A percentile compares a stretch with the other conserved stretches of the same genome.
phyloP scores from a whole-genome alignment of 2,329 filamentous ascomycete genomes.

The Colletotrichum magnum region DNA sequence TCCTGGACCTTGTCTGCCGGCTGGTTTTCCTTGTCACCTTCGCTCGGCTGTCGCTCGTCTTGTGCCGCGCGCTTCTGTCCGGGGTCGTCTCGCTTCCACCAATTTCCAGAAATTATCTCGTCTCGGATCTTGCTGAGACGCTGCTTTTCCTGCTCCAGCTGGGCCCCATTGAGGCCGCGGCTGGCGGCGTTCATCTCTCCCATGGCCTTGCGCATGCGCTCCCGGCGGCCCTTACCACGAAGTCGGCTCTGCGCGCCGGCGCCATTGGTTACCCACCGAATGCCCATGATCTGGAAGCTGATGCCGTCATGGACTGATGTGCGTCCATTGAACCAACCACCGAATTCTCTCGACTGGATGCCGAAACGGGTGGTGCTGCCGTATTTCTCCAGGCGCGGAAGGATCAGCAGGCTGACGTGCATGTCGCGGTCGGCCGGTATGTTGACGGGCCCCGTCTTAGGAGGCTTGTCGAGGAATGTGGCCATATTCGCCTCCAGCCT shows the following conservation, averaged over 20 bases:
- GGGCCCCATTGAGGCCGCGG: conserved; percentile 37
- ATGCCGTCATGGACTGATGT: conserved; percentile 81
- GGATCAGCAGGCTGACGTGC: conserved; percentile 87
- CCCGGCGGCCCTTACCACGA: conserved; percentile 68
- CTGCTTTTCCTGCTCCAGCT: conserved; percentile 36
- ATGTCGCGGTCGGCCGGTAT: conserved; percentile 81
- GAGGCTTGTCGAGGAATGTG: conserved; percentile 66
- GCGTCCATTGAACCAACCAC: conserved; percentile 62
- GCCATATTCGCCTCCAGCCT: conserved; percentile 52
- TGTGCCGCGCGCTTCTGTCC: conserved; percentile 46
- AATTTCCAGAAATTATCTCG: conserved; percentile 51
- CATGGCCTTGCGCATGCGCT: conserved; percentile 71
- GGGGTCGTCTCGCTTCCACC: conserved; percentile 49
- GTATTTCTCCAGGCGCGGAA: conserved; percentile 86
- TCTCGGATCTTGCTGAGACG: conserved; percentile 44
- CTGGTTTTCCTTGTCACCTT: conserved; percentile 65
- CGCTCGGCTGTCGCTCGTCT: conserved; percentile 47
- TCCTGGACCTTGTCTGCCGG: conserved; percentile 41
- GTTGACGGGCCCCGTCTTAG: conserved; percentile 71
- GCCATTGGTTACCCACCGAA: conserved; percentile 88
- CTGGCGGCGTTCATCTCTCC: conserved; percentile 60
- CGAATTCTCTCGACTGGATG: conserved; percentile 86
- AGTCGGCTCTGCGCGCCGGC: conserved; percentile 71
- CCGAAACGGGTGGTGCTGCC: conserved; percentile 82
- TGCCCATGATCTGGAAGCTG: conserved; percentile 86